Evolutionary conservation across 345 rosid species (phyloP).

Genomic region (Theobroma cacao): DNA sequence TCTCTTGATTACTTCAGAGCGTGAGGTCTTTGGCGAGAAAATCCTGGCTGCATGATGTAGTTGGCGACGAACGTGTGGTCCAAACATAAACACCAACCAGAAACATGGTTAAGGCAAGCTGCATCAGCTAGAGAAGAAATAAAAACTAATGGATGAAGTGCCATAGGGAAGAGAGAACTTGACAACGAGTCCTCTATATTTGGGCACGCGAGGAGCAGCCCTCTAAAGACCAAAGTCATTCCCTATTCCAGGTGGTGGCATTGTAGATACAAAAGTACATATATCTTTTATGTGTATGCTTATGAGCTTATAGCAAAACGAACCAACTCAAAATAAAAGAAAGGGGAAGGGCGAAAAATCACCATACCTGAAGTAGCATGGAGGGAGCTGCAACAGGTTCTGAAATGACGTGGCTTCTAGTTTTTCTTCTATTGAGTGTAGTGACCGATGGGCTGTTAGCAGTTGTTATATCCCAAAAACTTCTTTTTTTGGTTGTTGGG

Average conservation of each 20-base stretch:
- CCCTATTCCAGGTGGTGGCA: not conserved
- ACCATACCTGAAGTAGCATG: slow-evolving; percentile 86
- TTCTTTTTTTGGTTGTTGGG: slow-evolving; percentile 70
- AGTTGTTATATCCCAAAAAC: slow-evolving; percentile 86
- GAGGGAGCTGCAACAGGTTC: slow-evolving; percentile 67
- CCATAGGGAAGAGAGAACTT: not conserved
- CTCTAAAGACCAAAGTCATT: not conserved
- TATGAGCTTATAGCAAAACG: not conserved
- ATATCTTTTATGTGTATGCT: not conserved
- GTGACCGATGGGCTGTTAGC: slow-evolving; percentile 65
- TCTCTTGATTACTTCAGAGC: slow-evolving; percentile 24
- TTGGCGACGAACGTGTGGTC: slow-evolving; percentile 17
- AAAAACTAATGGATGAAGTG: not conserved
- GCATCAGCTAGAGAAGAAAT: slow-evolving; percentile 19
- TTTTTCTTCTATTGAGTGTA: slow-evolving; percentile 62
- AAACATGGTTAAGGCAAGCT: slow-evolving; percentile 20
- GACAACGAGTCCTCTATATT: not conserved
- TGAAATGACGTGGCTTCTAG: slow-evolving; percentile 57
- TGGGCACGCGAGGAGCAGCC: not conserved
- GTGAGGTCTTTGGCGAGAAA: slow-evolving; percentile 62
- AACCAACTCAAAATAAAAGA: not conserved
- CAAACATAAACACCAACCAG: slow-evolving; percentile 30
- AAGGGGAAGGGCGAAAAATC: not conserved
- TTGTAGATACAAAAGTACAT: not conserved
- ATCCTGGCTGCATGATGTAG: slow-evolving; percentile 71